phyloP scores from a whole-genome alignment of 768 basidiomycete species.

The Cyclocybe aegerita region DNA sequence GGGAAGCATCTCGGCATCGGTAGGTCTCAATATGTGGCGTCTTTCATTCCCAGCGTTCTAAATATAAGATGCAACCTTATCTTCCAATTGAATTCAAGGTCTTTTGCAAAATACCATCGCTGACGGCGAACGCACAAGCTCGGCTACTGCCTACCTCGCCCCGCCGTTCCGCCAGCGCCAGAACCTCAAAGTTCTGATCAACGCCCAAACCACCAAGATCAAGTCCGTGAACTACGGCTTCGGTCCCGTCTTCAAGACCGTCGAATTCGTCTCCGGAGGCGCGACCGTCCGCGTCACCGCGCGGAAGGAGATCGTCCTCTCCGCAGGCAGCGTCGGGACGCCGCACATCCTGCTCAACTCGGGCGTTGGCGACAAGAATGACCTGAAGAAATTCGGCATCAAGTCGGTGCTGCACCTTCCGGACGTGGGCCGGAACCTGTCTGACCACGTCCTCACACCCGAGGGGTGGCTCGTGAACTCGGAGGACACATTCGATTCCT shows the following conservation, averaged over 20 bases:
- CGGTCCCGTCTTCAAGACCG: constrained; percentile 17
- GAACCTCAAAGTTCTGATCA: constrained; percentile 32
- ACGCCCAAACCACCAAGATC: constrained; percentile 22
- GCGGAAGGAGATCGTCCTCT: constrained; percentile 35
- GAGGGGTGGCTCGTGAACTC: constrained; percentile 23
- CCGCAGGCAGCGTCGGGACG: constrained; percentile 34
- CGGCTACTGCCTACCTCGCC: constrained; percentile 30
- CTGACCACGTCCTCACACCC: constrained; percentile 25
- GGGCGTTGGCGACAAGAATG: constrained; percentile 28
- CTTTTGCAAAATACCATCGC: constrained; percentile 27
- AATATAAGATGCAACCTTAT: no score
- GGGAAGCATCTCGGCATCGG: constrained; percentile 25
- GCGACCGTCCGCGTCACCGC: not conserved
- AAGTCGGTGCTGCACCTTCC: constrained; percentile 28
- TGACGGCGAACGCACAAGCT: constrained; percentile 25
- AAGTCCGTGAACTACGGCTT: constrained; percentile 10
- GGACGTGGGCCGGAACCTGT: constrained; percentile 31
- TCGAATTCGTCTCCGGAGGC: constrained; percentile 13
- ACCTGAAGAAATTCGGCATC: constrained; percentile 23
- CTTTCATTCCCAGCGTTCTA: constrained; percentile 7
- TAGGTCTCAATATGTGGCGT: not conserved
- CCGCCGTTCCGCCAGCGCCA: constrained; percentile 20
- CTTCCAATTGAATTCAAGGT: constrained; percentile 14
- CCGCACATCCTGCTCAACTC: constrained; percentile 31
- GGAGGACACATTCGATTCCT: constrained; percentile 24